Percentiles rank a stretch among this genome's conserved stretches.
These are phyloP conservation scores for Trichodelitschia bisporula DNA, from an alignment of 495 filamentous ascomycete genomes.

Conservation along the genomic window DNA sequence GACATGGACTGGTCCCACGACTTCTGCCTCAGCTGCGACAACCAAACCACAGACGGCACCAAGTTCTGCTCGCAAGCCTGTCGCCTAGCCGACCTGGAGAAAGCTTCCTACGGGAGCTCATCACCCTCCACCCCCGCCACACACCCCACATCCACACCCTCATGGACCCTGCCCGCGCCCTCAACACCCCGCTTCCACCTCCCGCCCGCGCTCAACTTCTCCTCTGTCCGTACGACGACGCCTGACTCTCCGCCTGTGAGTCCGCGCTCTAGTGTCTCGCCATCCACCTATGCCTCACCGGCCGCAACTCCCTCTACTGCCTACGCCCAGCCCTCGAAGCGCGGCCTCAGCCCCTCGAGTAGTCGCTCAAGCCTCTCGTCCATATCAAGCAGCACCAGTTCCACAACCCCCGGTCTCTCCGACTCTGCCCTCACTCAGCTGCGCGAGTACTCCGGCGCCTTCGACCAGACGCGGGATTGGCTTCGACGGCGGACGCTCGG, in stretches of 20 bases:
- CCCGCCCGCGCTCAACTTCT: conserved; percentile 44
- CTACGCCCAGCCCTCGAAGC: conserved; percentile 7
- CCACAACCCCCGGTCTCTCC: conserved; percentile 30
- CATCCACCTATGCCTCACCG: conserved; percentile 5
- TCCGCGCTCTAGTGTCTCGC: not conserved
- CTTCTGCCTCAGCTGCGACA: conserved; percentile 87
- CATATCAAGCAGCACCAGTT: conserved; percentile 32
- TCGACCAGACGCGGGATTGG: conserved; percentile 53
- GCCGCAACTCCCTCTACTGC: conserved; percentile 8
- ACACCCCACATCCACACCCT: conserved; percentile 4
- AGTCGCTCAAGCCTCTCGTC: conserved; percentile 73
- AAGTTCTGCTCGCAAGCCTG: conserved; percentile 88
- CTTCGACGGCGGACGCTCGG: conserved; percentile 27
- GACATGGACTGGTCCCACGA: conserved; percentile 66
- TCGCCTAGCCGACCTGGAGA: conserved; percentile 67
- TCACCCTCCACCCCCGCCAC: conserved; percentile 5
- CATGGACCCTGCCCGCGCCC: conserved; percentile 2
- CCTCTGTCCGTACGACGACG: conserved; percentile 16
- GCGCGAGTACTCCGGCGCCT: conserved; percentile 62
- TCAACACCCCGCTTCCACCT: conserved; percentile 30
- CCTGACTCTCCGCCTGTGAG: conserved; percentile 5
- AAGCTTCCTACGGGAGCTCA: conserved; percentile 15
- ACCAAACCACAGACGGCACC: conserved; percentile 47
- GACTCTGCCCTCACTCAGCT: conserved; percentile 59
- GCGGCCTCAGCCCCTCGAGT: conserved; percentile 45